Evolutionary conservation across 2,329 filamentous ascomycete genomes (phyloP).

Genomic region (Neoarthrinium moseri): DNA sequence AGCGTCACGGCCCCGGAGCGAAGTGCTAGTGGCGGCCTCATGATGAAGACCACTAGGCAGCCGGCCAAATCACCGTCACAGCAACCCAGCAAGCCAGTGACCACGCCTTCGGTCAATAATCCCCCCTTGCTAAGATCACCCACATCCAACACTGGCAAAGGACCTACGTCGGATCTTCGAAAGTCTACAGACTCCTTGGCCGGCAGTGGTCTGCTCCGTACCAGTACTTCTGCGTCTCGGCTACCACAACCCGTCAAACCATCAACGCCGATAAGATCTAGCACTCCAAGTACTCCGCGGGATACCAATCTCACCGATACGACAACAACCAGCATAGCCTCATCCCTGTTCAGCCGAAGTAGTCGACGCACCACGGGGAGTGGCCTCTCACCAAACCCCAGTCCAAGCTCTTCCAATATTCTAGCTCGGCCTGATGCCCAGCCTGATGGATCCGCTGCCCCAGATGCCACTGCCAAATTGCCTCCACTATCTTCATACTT

Average conservation of each 20-base stretch:
- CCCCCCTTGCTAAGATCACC: too few species aligned
- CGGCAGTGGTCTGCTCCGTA: slow-evolving; percentile 29
- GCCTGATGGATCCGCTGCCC: neutral
- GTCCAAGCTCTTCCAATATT: slow-evolving; percentile 7
- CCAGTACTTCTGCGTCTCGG: slow-evolving; percentile 35
- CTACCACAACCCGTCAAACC: slow-evolving; percentile 33
- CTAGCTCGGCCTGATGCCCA: neutral
- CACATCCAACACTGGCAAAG: too few species aligned
- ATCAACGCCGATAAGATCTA: slow-evolving; percentile 34
- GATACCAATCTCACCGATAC: slow-evolving; percentile 41
- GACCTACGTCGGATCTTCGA: slow-evolving; percentile 10
- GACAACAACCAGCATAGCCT: slow-evolving; percentile 35
- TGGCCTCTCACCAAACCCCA: slow-evolving; percentile 5
- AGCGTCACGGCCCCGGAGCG: slow-evolving; percentile 4
- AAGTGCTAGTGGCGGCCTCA: slow-evolving; percentile 17
- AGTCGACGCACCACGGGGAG: slow-evolving; percentile 19
- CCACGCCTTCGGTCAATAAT: too few species aligned
- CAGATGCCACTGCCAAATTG: too few species aligned
- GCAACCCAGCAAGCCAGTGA: neutral
- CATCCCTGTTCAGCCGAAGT: slow-evolving; percentile 37
- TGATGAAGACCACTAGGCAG: slow-evolving; percentile 12
- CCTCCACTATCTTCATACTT: too few species aligned
- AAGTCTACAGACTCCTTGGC: slow-evolving; percentile 13
- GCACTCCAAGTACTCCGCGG: slow-evolving; percentile 29
- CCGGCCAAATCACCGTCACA: neutral